Percentiles rank a stretch among this genome's conserved stretches.
phyloP scores from a whole-genome alignment of 768 basidiomycete genomes.

The Tricholomella constricta region DNA sequence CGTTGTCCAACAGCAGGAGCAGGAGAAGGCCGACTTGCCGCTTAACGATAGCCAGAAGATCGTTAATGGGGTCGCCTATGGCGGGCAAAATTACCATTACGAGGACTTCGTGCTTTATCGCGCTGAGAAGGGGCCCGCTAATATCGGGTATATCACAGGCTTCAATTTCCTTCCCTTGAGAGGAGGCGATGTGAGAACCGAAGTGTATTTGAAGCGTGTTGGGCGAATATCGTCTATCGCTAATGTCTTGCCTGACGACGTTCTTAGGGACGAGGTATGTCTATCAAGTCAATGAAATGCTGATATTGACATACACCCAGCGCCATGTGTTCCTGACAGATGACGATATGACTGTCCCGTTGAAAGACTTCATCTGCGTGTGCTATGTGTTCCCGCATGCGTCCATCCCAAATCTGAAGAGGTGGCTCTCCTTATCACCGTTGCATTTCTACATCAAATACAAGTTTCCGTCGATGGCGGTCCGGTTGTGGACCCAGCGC shows the following conservation, averaged over 20 bases:
- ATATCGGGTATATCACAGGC: conserved; percentile 54
- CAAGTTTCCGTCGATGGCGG: conserved; percentile 43
- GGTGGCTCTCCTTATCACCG: conserved; percentile 55
- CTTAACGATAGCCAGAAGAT: conserved; percentile 32
- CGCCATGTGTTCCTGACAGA: conserved; percentile 64
- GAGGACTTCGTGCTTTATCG: conserved; percentile 62
- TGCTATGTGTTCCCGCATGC: conserved; percentile 48
- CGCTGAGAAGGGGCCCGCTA: conserved; percentile 49
- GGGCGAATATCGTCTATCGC: conserved; percentile 49
- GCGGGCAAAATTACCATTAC: conserved; percentile 54
- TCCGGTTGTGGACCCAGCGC: conserved; percentile 39
- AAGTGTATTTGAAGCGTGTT: conserved; percentile 39
- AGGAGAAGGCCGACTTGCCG: conserved; percentile 28
- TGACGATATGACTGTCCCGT: conserved; percentile 34
- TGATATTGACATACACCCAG: conserved; percentile 32
- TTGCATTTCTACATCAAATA: conserved; percentile 62
- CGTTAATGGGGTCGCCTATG: conserved; percentile 45
- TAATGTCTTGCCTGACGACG: conserved; percentile 36
- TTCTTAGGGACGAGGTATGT: conserved; percentile 60
- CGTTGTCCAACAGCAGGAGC: conserved; percentile 30
- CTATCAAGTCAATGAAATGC: background rate
- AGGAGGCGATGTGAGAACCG: conserved; percentile 15
- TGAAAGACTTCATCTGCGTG: conserved; percentile 44
- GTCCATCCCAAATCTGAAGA: conserved; percentile 29
- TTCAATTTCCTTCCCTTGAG: conserved; percentile 25